phyloP scores from a whole-genome alignment of 1,139 yeast genomes.

The Kodamaea fungicola region DNA sequence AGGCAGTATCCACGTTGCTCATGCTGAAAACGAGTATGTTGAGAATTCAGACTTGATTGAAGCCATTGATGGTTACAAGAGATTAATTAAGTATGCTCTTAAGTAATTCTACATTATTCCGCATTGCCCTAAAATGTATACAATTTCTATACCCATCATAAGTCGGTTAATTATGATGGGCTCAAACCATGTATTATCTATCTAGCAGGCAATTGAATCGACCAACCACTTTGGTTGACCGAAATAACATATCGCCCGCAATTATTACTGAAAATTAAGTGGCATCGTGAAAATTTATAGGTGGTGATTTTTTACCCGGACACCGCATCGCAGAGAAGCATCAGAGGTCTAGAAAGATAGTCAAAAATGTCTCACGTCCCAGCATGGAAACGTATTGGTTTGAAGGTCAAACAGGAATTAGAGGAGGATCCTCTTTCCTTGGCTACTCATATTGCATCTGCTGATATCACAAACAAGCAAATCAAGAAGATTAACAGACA shows the following conservation, averaged over 20 bases:
- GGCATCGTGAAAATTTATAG: not conserved
- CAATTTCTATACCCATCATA: conserved; percentile 55
- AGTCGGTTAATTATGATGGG: conserved; percentile 39
- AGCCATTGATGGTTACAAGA: conserved; percentile 57
- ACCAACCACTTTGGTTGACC: conserved; percentile 9
- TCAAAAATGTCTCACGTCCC: conserved; percentile 46
- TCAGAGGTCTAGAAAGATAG: conserved; percentile 1
- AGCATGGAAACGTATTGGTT: conserved; percentile 89
- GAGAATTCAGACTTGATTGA: conserved; percentile 46
- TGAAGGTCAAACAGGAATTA: conserved; percentile 49
- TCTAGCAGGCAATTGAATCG: conserved; percentile 29
- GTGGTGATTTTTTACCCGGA: conserved; percentile 6
- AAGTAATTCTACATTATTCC: no score
- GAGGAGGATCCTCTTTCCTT: conserved; percentile 40
- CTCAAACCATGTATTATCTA: conserved; percentile 52
- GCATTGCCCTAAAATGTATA: conserved; percentile 27
- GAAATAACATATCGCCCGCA: conserved; percentile 1
- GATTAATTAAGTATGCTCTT: conserved; percentile 29
- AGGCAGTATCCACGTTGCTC: conserved; percentile 65
- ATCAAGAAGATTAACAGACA: conserved; percentile 44
- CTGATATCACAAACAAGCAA: conserved; percentile 43
- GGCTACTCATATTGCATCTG: conserved; percentile 43
- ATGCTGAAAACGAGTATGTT: conserved; percentile 58
- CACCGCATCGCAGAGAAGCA: conserved; percentile 2
- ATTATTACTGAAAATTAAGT: not conserved